Conservation (phyloP, 2,329 filamentous ascomycete genomes). For the Fusarium oxysporum region DNA sequence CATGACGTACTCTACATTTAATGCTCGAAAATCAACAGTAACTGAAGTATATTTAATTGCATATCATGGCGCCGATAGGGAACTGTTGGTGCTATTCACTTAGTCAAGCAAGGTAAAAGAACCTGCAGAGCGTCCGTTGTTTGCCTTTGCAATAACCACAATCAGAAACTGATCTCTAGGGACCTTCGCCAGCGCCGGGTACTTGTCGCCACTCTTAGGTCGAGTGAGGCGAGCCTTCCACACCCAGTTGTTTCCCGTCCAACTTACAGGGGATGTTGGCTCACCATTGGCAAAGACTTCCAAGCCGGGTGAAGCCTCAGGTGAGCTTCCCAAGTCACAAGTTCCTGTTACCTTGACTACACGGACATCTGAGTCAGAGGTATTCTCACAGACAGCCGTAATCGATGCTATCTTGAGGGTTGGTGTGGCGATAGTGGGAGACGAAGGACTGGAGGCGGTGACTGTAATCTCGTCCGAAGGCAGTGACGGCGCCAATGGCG, state of each 20-base stretch:
- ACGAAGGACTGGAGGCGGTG: rapidly evolving
- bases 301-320: rapidly evolving
- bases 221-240: background rate
- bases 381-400: background rate
- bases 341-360: background rate
- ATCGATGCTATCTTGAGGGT: background rate
- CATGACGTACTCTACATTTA: no score
- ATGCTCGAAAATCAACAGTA: no score
- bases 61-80: no score
- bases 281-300: background rate
- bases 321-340: rapidly evolving
- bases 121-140: background rate
- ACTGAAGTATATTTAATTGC: no score
- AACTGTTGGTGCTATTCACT: no score
- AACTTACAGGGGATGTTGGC: rapidly evolving
- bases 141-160: background rate
- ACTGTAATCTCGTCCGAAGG: background rate
- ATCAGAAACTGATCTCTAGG: constrained; percentile 2
- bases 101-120: background rate
- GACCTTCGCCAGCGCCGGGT: background rate
- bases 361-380: rapidly evolving
- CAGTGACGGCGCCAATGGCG: background rate
- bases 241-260: background rate
- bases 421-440: background rate
- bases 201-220: background rate